Evolutionary conservation across 1,139 yeast genomes (phyloP).

Genomic region (Blastobotrys proliferans): DNA sequence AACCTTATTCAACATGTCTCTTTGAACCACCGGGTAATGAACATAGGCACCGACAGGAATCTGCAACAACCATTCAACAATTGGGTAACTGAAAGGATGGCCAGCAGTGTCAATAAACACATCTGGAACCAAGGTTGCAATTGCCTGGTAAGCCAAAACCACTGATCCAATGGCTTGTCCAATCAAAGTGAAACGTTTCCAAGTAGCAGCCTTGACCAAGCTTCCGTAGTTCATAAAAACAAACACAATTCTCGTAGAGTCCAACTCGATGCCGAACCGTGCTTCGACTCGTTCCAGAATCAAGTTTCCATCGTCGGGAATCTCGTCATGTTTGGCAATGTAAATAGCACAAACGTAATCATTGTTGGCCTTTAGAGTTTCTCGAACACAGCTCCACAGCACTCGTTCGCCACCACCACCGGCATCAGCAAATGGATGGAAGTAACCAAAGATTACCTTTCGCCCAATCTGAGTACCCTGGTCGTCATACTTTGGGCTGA

Average conservation of each 20-base stretch:
- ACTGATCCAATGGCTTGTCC: slow-evolving; percentile 87
- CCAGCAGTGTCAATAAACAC: slow-evolving; percentile 96
- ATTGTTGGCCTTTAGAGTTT: slow-evolving; percentile 53
- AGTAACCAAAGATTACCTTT: slow-evolving; percentile 65
- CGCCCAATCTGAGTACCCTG: slow-evolving; percentile 32
- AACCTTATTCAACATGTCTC: slow-evolving; percentile 60
- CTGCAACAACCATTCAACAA: slow-evolving; percentile 50
- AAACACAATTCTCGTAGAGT: slow-evolving; percentile 56
- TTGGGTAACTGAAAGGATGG: slow-evolving; percentile 77
- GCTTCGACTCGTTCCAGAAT: slow-evolving; percentile 56
- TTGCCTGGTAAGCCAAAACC: slow-evolving; percentile 65
- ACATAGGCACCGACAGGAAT: slow-evolving; percentile 83
- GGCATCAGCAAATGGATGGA: slow-evolving; percentile 94
- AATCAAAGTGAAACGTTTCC: slow-evolving; percentile 75
- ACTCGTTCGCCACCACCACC: slow-evolving; percentile 99
- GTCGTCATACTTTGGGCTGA: slow-evolving; percentile 15
- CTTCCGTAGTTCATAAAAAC: slow-evolving; percentile 61
- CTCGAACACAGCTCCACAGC: slow-evolving; percentile 86
- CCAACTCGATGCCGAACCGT: slow-evolving; percentile 64
- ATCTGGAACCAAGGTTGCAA: slow-evolving; percentile 70
- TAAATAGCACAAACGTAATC: slow-evolving; percentile 67
- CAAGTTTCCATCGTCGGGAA: slow-evolving; percentile 42
- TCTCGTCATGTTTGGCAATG: slow-evolving; percentile 51
- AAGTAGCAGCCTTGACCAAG: slow-evolving; percentile 64
- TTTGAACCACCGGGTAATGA: slow-evolving; percentile 88